A percentile compares a stretch with the other conserved stretches of the same genome.
Conservation (phyloP, 495 filamentous ascomycete species). For the Annulohypoxylon maeteangense region DNA sequence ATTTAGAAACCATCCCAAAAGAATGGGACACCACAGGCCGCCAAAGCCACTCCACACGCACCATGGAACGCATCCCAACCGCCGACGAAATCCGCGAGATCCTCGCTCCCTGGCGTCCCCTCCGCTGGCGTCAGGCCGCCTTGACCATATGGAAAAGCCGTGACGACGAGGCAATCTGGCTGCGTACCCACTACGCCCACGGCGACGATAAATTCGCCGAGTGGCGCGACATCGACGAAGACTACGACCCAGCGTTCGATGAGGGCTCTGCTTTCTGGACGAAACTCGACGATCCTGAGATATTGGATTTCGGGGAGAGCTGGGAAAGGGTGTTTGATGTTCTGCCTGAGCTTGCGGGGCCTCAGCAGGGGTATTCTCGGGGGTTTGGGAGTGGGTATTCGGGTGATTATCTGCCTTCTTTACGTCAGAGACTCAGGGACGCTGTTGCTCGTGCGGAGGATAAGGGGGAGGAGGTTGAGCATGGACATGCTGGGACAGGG, state of each 20-base stretch:
- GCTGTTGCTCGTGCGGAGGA: background rate
- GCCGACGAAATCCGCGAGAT: background rate
- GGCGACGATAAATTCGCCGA: background rate
- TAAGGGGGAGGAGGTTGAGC: background rate
- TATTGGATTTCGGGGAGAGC: background rate
- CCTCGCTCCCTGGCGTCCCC: background rate
- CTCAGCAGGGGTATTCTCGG: background rate
- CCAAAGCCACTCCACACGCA: no score
- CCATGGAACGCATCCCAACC: background rate
- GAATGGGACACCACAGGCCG: background rate
- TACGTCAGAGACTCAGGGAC: background rate
- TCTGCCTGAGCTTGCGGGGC: background rate
- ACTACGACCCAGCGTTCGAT: background rate
- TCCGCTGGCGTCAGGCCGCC: background rate
- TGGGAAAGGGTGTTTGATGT: background rate
- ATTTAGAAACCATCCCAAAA: background rate
- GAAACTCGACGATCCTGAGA: background rate
- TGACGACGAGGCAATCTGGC: background rate
- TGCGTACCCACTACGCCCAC: background rate
- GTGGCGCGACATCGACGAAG: background rate
- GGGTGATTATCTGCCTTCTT: background rate
- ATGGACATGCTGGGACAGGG: background rate
- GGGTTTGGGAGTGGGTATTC: background rate
- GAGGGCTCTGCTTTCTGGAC: background rate
- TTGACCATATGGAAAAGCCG: background rate